These are phyloP conservation scores for Chaetomium cochliodes DNA, from an alignment of 495 filamentous ascomycete genomes.

Conservation along the genomic window DNA sequence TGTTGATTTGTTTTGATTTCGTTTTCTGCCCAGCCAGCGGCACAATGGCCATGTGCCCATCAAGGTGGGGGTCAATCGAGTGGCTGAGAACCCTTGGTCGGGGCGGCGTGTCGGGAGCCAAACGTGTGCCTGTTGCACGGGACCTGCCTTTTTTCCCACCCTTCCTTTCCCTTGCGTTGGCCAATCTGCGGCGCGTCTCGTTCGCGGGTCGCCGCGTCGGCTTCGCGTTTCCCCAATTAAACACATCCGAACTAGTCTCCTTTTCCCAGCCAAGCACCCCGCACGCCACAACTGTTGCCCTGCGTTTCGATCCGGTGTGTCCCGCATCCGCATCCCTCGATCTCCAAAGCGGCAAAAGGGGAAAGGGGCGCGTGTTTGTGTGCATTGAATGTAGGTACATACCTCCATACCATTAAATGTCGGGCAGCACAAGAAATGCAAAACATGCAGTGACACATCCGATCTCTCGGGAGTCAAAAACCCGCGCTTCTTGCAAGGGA, in stretches of 20 bases:
- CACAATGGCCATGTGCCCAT: neutral
- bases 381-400: too few relatives aligned
- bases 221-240: slow-evolving; percentile 27
- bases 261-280: neutral
- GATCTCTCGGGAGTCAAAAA: too few relatives aligned
- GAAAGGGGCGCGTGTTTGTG: neutral
- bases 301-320: neutral
- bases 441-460: too few relatives aligned
- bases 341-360: neutral
- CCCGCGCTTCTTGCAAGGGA: too few relatives aligned
- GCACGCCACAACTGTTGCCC: neutral
- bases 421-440: too few relatives aligned
- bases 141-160: too few relatives aligned
- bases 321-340: neutral
- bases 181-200: slow-evolving; percentile 17
- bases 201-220: slow-evolving; percentile 23
- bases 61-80: slow-evolving; percentile 26
- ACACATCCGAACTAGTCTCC: neutral
- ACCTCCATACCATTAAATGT: too few relatives aligned
- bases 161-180: neutral
- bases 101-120: too few relatives aligned
- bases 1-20: slow-evolving; percentile 35
- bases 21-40: slow-evolving; percentile 16
- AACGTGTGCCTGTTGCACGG: neutral
- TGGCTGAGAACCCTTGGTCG: slow-evolving; percentile 23